Evolutionary conservation across 768 basidiomycete genomes (phyloP).

Genomic region (Pholiota microspora): DNA sequence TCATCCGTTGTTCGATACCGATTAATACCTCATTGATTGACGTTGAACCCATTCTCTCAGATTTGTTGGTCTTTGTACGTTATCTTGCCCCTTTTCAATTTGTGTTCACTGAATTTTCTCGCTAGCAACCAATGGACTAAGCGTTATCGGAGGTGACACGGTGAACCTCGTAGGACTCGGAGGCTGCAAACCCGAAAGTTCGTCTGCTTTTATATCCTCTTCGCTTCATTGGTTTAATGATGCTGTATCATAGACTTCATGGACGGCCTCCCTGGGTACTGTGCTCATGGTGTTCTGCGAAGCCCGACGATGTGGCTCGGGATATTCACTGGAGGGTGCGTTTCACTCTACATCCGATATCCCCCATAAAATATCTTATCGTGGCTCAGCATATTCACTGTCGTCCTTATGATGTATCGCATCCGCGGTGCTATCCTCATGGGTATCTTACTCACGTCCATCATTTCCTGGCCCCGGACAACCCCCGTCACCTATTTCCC

Average conservation of each 20-base stretch:
- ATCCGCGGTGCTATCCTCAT: conserved; percentile 80
- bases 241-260: conserved; percentile 39
- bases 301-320: conserved; percentile 88
- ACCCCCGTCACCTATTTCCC: conserved; percentile 84
- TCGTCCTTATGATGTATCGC: conserved; percentile 81
- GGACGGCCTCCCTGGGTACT: conserved; percentile 53
- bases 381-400: conserved; percentile 59
- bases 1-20: neutral
- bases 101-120: neutral
- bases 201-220: neutral
- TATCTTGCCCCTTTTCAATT: neutral
- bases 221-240: neutral
- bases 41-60: conserved; percentile 29
- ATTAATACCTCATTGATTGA: too few relatives aligned
- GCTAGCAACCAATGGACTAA: conserved; percentile 66
- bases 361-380: neutral
- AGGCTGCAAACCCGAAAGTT: conserved; percentile 62
- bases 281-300: conserved; percentile 60
- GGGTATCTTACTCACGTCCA: conserved; percentile 80
- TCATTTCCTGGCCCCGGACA: conserved; percentile 86
- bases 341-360: neutral
- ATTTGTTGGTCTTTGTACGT: conserved; percentile 72
- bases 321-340: conserved; percentile 78
- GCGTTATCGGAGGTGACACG: conserved; percentile 73
- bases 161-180: conserved; percentile 73